phyloP scores from a whole-genome alignment of 257 asterid species.

The Rhazya stricta region DNA sequence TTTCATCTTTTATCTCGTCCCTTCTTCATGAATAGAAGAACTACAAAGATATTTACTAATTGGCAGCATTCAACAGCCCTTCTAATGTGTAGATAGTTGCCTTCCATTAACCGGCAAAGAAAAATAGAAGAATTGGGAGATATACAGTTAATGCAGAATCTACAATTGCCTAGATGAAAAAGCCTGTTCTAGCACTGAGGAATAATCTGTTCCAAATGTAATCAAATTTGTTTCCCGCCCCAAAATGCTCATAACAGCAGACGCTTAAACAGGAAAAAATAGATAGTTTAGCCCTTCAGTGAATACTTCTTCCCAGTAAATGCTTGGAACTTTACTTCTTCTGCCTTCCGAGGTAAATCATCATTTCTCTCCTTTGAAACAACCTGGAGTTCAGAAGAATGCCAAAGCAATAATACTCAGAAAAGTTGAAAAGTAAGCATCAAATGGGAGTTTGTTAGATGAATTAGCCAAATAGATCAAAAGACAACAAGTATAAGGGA shows the following conservation, averaged over 20 bases:
- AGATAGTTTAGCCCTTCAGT: constrained; percentile 19
- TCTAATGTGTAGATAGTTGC: not conserved
- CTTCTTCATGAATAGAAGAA: not conserved
- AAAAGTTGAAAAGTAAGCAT: not conserved
- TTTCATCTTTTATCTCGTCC: no score
- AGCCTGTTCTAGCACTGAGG: not conserved
- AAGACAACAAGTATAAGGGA: not conserved
- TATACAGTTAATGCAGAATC: not conserved
- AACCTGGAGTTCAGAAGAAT: constrained; percentile 12
- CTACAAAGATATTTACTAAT: not conserved
- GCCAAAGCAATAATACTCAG: not conserved
- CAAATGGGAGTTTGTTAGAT: not conserved
- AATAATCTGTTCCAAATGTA: not conserved
- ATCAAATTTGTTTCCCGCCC: not conserved
- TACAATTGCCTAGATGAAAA: not conserved
- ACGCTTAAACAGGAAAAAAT: not conserved
- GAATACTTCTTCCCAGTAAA: constrained; percentile 37
- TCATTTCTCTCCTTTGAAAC: constrained; percentile 18
- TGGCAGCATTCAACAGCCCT: not conserved
- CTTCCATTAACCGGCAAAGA: not conserved
- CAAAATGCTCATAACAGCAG: not conserved
- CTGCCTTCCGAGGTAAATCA: constrained; percentile 19
- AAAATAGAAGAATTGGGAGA: not conserved
- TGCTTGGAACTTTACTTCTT: constrained; percentile 28
- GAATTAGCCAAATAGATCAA: not conserved